Base-by-base conservation (phyloP, 257 asterid genomes). In the Parsonsia alboflavescens region DNA sequence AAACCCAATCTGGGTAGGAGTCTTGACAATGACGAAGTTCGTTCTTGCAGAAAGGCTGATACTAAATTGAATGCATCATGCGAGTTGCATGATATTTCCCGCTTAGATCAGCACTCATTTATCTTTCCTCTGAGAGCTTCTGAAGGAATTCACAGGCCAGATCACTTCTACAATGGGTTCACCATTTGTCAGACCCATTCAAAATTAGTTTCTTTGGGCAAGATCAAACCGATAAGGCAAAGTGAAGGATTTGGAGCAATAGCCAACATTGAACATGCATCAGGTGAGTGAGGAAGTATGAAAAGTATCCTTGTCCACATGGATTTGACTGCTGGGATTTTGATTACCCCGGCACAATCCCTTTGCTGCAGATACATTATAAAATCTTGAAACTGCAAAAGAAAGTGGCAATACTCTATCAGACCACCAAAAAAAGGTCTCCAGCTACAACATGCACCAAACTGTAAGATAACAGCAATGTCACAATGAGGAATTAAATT, bases 311-410 rank as follows among this genome's bases (percentile, higher is more conserved):
- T 88, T 10, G 98, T 82, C 98, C 98, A 88, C 84, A 91, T 79
- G 63, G 89, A 83, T 61, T 78, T 86, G 33, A 88, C 76, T 0
- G 93, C 92, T 30, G 96, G 96, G 79, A 93, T 81, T 84, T 89
- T 93, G 84, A 93, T 93, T 26, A 93, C 98, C 56, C 98, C 98
- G 1, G 96, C 98, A 81, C 98, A 91, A 46, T 93, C 96, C 85
- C 98, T 85, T 86, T 93, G 98, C 85, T 86, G 88, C 93, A 93
- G 82, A 86, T 93, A 93, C 10, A 90, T 73, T 54, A 86, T 75
- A 76, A 93, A 93, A 78, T 93, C 98, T 75, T 89, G 96, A 83
- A 91, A 88, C 97, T 93, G 96, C 82, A 82, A 61, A 59, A 82
- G 50, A 44, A 58, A 52, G 56, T 6, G 19, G 28, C 50, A 17